Conservation (phyloP, 805 yeast species). For the Yarrowia sp. region DNA sequence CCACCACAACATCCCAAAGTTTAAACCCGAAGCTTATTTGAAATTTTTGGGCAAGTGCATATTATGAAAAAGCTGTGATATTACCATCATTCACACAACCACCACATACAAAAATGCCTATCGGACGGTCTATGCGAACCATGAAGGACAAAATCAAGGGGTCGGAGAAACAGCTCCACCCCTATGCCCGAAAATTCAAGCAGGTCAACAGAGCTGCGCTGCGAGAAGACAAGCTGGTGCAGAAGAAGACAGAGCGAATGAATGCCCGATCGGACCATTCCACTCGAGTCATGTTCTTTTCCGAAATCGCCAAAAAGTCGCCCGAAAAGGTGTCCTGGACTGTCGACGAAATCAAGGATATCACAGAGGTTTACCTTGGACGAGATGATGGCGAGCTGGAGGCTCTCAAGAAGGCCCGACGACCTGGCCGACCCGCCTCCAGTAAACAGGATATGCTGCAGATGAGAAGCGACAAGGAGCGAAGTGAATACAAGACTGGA, state of each 20-base stretch:
- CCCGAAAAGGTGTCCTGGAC: conserved; percentile 47
- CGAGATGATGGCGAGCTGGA: conserved; percentile 76
- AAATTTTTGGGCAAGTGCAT: conserved; percentile 12
- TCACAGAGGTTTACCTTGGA: conserved; percentile 57
- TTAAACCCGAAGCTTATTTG: not conserved
- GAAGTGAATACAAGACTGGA: conserved; percentile 65
- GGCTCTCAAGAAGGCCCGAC: conserved; percentile 57
- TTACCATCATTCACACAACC: not conserved
- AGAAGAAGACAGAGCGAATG: conserved; percentile 53
- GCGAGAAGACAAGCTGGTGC: conserved; percentile 69
- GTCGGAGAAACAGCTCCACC: conserved; percentile 65
- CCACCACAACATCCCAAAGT: not conserved
- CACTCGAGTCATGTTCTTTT: conserved; percentile 57
- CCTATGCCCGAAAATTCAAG: conserved; percentile 84
- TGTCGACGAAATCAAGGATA: conserved; percentile 56
- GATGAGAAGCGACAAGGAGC: conserved; percentile 59
- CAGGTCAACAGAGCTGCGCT: conserved; percentile 82
- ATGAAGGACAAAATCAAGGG: conserved; percentile 59
- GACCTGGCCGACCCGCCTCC: conserved; percentile 85
- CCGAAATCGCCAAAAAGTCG: conserved; percentile 49
- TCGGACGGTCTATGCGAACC: conserved; percentile 63
- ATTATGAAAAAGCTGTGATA: not conserved
- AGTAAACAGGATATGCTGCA: conserved; percentile 67
- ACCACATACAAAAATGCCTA: conserved; percentile 51
- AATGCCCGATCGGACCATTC: conserved; percentile 47